A percentile compares a stretch with the other conserved stretches of the same genome.
These are phyloP conservation scores for Tricholoma saponaceum DNA, from an alignment of 768 basidiomycete genomes.

Conservation along the genomic window DNA sequence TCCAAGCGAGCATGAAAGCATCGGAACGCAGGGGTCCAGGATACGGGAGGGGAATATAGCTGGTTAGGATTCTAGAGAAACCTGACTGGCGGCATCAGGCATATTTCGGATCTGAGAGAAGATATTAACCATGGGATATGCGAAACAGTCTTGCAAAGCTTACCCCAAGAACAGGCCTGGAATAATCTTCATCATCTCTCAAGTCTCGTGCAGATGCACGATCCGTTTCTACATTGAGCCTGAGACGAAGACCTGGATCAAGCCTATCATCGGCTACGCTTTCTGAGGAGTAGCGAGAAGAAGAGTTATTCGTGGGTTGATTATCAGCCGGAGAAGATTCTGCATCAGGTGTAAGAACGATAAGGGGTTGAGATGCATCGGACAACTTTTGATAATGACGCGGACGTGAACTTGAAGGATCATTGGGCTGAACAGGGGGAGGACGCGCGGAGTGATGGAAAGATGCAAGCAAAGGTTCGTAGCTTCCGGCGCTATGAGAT, in stretches of 20 bases:
- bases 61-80: slow-evolving; percentile 22
- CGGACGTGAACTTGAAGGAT: slow-evolving; percentile 29
- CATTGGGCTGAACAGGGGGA: slow-evolving; percentile 18
- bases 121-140: not conserved
- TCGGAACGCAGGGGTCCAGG: not conserved
- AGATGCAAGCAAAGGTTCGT: slow-evolving; percentile 54
- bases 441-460: slow-evolving; percentile 27
- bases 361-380: slow-evolving; percentile 15
- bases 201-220: slow-evolving; percentile 26
- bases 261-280: slow-evolving; percentile 37
- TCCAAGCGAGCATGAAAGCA: not conserved
- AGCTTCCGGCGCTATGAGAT: slow-evolving; percentile 52
- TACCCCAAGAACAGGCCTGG: slow-evolving; percentile 51
- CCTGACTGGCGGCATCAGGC: slow-evolving; percentile 37
- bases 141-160: slow-evolving; percentile 15
- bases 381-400: slow-evolving; percentile 28
- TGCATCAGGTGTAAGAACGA: slow-evolving; percentile 9
- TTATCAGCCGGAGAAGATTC: slow-evolving; percentile 10
- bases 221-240: slow-evolving; percentile 25
- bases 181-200: slow-evolving; percentile 55
- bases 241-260: slow-evolving; percentile 39
- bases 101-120: slow-evolving; percentile 50
- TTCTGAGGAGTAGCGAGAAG: slow-evolving; percentile 32
- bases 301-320: slow-evolving; percentile 16
- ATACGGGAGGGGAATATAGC: not conserved